These are phyloP conservation scores for Paratinospora sagittata DNA, from an alignment of 164 flowering plant species.

Conservation along the genomic window DNA sequence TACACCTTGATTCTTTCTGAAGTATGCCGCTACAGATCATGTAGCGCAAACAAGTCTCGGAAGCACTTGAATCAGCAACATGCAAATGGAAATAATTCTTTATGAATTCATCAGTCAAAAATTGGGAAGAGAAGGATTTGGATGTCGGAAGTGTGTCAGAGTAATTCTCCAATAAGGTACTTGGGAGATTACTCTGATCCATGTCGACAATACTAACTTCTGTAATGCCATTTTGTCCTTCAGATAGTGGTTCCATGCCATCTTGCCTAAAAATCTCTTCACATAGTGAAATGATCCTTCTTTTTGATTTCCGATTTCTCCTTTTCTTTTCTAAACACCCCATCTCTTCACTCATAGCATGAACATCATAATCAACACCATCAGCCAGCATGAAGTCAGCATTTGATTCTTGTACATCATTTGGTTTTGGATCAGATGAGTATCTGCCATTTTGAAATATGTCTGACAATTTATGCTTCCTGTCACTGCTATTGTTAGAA, in stretches of 20 bases:
- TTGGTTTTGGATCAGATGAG: conserved; percentile 10
- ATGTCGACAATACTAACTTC: conserved; percentile 15
- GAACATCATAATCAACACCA: conserved; percentile 21
- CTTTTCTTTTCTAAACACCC: conserved; percentile 31
- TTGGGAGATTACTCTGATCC: conserved; percentile 10
- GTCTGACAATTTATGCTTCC: conserved; percentile 12
- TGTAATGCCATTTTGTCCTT: conserved; percentile 25
- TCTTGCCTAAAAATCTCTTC: conserved; percentile 23
- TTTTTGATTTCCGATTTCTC: conserved; percentile 36
- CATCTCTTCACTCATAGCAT: conserved; percentile 20
- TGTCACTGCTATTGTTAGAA: conserved; percentile 14
- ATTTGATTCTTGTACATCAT: conserved; percentile 14
- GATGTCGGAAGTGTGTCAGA: not conserved
- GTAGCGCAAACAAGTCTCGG: conserved; percentile 48
- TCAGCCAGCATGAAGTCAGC: conserved; percentile 15
- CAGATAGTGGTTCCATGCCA: conserved; percentile 14
- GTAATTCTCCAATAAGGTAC: not conserved
- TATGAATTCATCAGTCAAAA: conserved; percentile 31
- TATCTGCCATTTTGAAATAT: conserved; percentile 23
- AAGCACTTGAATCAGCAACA: conserved; percentile 40
- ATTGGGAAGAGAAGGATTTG: not conserved
- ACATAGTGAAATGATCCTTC: conserved; percentile 40
- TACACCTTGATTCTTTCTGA: conserved; percentile 23
- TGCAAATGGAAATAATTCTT: conserved; percentile 36
- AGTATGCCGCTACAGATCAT: conserved; percentile 42